A percentile compares a stretch with the other conserved stretches of the same genome.
Evolutionary conservation across 306 rosid genomes (phyloP).

Genomic region (Benincasa hispida): DNA sequence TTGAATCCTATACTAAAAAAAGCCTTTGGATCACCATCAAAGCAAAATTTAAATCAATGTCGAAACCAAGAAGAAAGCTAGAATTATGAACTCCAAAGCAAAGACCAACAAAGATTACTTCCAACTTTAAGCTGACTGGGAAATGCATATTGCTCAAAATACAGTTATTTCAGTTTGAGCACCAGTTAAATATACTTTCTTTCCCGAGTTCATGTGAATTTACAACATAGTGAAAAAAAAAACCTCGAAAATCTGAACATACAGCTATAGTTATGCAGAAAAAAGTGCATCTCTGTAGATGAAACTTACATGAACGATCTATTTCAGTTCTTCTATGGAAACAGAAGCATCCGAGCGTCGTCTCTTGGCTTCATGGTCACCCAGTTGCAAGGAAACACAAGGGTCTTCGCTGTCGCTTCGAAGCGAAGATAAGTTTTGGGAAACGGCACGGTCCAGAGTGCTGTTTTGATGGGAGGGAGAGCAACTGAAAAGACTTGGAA

Average conservation of each 20-base stretch:
- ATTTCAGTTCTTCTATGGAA: slow-evolving; percentile 52
- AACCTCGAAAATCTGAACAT: neutral
- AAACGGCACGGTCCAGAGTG: slow-evolving; percentile 23
- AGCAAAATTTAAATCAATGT: neutral
- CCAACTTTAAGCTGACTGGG: neutral
- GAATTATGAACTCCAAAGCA: neutral
- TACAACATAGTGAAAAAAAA: neutral
- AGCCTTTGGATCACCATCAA: neutral
- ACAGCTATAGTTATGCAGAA: neutral
- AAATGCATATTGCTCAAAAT: neutral
- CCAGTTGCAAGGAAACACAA: slow-evolving; percentile 75
- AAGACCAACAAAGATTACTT: neutral
- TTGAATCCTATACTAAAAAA: no score
- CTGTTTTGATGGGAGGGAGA: slow-evolving; percentile 57
- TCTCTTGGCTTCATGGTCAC: slow-evolving; percentile 89
- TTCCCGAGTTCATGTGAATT: neutral
- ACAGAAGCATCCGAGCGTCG: slow-evolving; percentile 72
- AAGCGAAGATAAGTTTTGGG: slow-evolving; percentile 64
- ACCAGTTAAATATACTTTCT: neutral
- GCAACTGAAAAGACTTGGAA: slow-evolving; percentile 58
- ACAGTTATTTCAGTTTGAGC: slow-evolving; percentile 1
- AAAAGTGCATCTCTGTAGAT: neutral
- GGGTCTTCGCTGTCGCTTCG: slow-evolving; percentile 57
- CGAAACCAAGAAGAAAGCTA: neutral
- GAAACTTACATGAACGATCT: neutral